phyloP scores from a whole-genome alignment of 306 rosid species.

The Cicer chorassanicum region DNA sequence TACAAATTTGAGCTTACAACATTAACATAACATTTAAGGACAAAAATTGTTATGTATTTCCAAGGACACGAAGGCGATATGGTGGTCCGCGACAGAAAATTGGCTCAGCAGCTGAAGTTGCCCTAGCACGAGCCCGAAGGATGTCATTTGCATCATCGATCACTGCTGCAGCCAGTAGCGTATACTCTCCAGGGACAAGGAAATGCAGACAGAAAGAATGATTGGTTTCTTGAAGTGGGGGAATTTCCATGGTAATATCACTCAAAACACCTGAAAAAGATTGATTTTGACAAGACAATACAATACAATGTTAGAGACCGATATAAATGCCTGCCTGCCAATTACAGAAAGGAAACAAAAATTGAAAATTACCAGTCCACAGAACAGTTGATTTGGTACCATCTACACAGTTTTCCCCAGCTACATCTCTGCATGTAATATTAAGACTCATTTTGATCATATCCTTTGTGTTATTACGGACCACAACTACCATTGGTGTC shows the following conservation, averaged over 20 bases:
- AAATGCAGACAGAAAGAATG: slow-evolving; percentile 86
- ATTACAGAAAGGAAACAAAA: background rate
- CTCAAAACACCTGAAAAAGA: slow-evolving; percentile 68
- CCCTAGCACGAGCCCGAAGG: slow-evolving; percentile 81
- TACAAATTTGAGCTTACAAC: slow-evolving; percentile 15
- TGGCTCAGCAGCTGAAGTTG: slow-evolving; percentile 74
- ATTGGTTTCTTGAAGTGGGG: slow-evolving; percentile 72
- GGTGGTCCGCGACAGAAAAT: slow-evolving; percentile 96
- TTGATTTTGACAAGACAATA: background rate
- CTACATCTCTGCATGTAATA: slow-evolving; percentile 88
- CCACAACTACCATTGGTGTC: slow-evolving; percentile 88
- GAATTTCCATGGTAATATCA: slow-evolving; percentile 78
- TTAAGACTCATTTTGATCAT: slow-evolving; percentile 79
- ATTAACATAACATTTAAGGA: slow-evolving; percentile 32
- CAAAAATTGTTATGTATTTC: slow-evolving; percentile 54
- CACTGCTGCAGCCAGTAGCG: slow-evolving; percentile 77
- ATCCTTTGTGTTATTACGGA: slow-evolving; percentile 92
- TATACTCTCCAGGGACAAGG: slow-evolving; percentile 93
- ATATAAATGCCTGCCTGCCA: slow-evolving; percentile 35
- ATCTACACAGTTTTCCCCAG: slow-evolving; percentile 90
- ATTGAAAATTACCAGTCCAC: slow-evolving; percentile 73
- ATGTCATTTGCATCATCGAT: slow-evolving; percentile 82
- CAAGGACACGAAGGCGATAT: slow-evolving; percentile 74
- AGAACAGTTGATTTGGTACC: slow-evolving; percentile 83
- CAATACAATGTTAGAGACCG: slow-evolving; percentile 14